Evolutionary conservation across 768 basidiomycete genomes (phyloP), one percentile per base, ranked within the genome.

Genomic region (Amylocystis lapponica): DNA sequence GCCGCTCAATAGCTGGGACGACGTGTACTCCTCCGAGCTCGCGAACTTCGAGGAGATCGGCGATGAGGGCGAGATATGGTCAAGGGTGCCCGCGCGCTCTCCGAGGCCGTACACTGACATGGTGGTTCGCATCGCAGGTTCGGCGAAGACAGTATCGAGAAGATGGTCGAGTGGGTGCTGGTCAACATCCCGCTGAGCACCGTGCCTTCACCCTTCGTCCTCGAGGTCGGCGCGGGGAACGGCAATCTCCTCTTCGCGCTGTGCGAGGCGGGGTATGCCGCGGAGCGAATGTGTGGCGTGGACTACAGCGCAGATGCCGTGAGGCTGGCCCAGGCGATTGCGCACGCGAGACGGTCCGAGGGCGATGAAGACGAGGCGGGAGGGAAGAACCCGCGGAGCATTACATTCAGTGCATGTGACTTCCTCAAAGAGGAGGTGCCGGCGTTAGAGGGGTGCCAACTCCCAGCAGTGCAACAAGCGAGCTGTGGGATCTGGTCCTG

Each of bases 61-160:
- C 16, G 86, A 91, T 56, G 86, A 89, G 60, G 89, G 89, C 27
- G 89, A 92, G 62, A 70, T 88, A 20, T 92, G 89, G 89, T 59
- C n/a, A 13, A n/a, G 32, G 12, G 19, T 29, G 21, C 22, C 27
- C 11, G 13, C 5, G 12, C 11, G 32, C 4, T 20, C n/a, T 16
- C 23, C 14, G 30, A 37, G 13, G 10, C 20, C 29, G 27, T 11
- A 43, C 4, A 34, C 14, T 42, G 25, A 30, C 33, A 12, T 35
- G 16, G 11, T n/a, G 35, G 19, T 35, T 37, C 39, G 5, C 16
- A 10, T 20, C n/a, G 30, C 48, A 90, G 89, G 88, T 92, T 92
- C 55, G 88, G 89, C 7, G 67, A 73, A 39, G 85, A 87, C 48
- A 78, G 75, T 27, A 72, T 86, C 4, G 74, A 80, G 50, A 87